Conservation (phyloP, 345 rosid genomes). For the Firmiana major region DNA sequence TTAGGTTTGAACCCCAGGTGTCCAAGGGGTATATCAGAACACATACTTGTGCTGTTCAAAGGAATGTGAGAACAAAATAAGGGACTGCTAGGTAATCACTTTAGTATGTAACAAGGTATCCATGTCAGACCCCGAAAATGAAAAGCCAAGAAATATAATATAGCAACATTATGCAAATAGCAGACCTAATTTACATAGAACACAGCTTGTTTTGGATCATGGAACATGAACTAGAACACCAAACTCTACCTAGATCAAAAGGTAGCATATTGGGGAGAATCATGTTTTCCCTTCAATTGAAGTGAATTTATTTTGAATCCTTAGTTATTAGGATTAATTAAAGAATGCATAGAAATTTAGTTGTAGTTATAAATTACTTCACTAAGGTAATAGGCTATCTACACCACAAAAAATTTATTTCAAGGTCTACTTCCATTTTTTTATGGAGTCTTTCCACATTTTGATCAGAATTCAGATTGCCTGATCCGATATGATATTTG, state of each 20-base stretch:
- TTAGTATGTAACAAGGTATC: neutral
- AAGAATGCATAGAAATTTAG: neutral
- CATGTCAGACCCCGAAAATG: neutral
- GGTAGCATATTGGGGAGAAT: neutral
- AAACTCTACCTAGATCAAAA: neutral
- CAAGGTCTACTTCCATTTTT: neutral
- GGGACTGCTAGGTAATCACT: neutral
- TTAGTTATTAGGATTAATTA: neutral
- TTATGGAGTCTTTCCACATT: neutral
- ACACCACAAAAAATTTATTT: neutral
- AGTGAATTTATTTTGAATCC: neutral
- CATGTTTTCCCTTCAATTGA: neutral
- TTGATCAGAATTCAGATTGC: neutral
- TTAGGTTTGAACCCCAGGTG: conserved; percentile 83
- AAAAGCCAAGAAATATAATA: too few relatives aligned
- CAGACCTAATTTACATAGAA: neutral
- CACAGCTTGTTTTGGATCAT: neutral
- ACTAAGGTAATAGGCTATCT: neutral
- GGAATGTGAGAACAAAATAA: conserved; percentile 13
- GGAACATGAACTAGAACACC: neutral
- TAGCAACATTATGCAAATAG: neutral
- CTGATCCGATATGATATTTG: neutral
- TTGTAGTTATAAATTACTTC: neutral
- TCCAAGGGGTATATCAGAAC: conserved; percentile 97
- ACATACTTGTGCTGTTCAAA: conserved; percentile 69